Base-by-base conservation (phyloP, 768 basidiomycete species). In the Trametes cubensis region DNA sequence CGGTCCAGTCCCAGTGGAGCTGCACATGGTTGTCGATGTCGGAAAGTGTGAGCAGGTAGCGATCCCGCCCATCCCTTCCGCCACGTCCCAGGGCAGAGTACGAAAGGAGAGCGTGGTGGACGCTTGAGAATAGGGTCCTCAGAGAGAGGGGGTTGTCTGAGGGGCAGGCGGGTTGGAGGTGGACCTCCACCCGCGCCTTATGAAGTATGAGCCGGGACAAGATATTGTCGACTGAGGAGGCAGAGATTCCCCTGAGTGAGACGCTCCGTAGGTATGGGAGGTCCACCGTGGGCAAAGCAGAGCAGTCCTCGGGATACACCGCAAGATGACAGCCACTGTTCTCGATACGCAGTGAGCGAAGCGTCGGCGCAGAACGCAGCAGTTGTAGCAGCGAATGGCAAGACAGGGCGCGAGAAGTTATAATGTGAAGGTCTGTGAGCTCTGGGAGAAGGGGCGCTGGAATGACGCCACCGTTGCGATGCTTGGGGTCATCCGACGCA, bases 1-100 rank as follows among this genome's bases (percentile, higher is more conserved):
- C 44, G 3, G 26, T 11, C 55, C 55, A 56, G 13, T 56, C 28
- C 55, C 55, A 56, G 20, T 47, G 55, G 6, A 56, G 15, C 44
- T 56, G 28, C 15, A 56, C n/a, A n/a, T 45, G 55, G 18, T 44
- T 21, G 34, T 47, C 55, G 34, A 38, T 6, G 45, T 56, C 55
- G 45, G 55, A 56, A 30, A 56, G 38, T 11, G 20, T 56, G 45
- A 56, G 39, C 11, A 21, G 28, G 30, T 56, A 47, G 11, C 30
- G 13, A 25, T 47, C 28, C 5, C 10, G 1, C 30, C 30, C 30
- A 18, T 34, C 30, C 30, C 20, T 10, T 5, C 23, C 39, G 25
- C 15, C 10, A n/a, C 17, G 4, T 45, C 4, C 20, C 4, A 47
- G n/a, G 11, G 45, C 21, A 17, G 45, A 47, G 45, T 47, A 56